phyloP scores from a whole-genome alignment of 2,329 filamentous ascomycete genomes.

The Ceratocystis cacaofunesta region DNA sequence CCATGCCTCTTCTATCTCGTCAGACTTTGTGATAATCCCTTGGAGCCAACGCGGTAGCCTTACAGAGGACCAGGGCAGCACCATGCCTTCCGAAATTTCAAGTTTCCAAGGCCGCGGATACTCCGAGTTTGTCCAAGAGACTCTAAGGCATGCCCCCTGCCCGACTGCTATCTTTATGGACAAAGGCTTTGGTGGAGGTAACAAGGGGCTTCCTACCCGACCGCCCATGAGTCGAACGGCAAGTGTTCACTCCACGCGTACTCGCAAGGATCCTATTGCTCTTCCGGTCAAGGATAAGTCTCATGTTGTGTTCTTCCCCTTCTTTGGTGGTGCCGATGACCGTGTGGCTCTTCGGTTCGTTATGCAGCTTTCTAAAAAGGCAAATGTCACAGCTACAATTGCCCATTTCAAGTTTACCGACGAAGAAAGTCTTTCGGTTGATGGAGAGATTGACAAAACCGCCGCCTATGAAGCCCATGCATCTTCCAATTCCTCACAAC shows the following conservation, averaged over 20 bases:
- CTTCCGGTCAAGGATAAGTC: conserved; percentile 49
- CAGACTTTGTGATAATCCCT: conserved; percentile 67
- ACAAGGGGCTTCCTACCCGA: not conserved
- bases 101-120: conserved; percentile 32
- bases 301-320: conserved; percentile 78
- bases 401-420: conserved; percentile 29
- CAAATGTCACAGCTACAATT: conserved; percentile 63
- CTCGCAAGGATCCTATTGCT: conserved; percentile 38
- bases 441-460: not conserved
- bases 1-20: conserved; percentile 53
- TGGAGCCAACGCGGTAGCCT: conserved; percentile 77
- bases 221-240: conserved; percentile 29
- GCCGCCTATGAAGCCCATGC: not conserved
- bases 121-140: conserved; percentile 54
- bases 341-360: conserved; percentile 64
- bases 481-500: conserved; percentile 1
- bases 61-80: conserved; percentile 41
- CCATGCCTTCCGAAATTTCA: conserved; percentile 7
- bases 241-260: conserved; percentile 43
- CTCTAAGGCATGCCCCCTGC: conserved; percentile 48
- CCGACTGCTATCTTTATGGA: conserved; percentile 71
- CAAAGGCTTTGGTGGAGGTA: conserved; percentile 26
- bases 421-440: conserved; percentile 10
- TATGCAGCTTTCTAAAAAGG: conserved; percentile 68
- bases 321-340: conserved; percentile 74